Evolutionary conservation across 345 rosid genomes (phyloP), one percentile per base, ranked within the genome.

Genomic region (Eucalyptus pauciflora): DNA sequence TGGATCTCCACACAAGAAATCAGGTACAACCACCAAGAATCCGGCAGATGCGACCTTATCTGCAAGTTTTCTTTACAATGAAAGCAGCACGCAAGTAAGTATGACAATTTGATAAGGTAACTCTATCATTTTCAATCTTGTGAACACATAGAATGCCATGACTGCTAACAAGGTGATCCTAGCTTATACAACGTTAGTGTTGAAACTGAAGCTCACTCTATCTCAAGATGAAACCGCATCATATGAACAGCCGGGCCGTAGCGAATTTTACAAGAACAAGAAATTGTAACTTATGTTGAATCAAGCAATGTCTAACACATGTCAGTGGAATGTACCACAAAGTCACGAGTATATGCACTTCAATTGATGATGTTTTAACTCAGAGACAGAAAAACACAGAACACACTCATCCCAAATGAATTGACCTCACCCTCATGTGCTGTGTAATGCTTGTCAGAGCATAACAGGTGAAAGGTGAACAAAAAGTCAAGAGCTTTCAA

Each of bases 21-120:
- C 91, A 18, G 91, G 91, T 54, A 89, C 93, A 85, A 91, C 93
- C 37, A 90, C 93, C 43, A 88, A 87, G 91, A 90, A 93, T 87
- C 93, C 93, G 41, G 91, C 89, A 64, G 91, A 89, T 50, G 92
- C 94, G 56, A 89, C 88, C 83, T 91, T 91, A 87, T 93, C 93
- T 13, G 93, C 93, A 6, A 93, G 92, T 60, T 91, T 92, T 92
- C 93, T 93, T 51, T 88, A 64, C 3, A 79, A 85, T 15, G 5
- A n/a, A 79, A 71, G 27, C 50, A 29, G 86, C 29, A 9, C 20
- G 2, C 76, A 15, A n/a, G 7, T n/a, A 67, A 67, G 76, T 4
- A 67, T n/a, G 41, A 31, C 41, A n/a, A 67, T 31, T 67, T 67
- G 41, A 67, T 14, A n/a, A 14, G 20, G 9, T n/a, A 64, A 64